Evolutionary conservation across 768 basidiomycete species (phyloP).

Genomic region (Leccinellum rugosiceps): DNA sequence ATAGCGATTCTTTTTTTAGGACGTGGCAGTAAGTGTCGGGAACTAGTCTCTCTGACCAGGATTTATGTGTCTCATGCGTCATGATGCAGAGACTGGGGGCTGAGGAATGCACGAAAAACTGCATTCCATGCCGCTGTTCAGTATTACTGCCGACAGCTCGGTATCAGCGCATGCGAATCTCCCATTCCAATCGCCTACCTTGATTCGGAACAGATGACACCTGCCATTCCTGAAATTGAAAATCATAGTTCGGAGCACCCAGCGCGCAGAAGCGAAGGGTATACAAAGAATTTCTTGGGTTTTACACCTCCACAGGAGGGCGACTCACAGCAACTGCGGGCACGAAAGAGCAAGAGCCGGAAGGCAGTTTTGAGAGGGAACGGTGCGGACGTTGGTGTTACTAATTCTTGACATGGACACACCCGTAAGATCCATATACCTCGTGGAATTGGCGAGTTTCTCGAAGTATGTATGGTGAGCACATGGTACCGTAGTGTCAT

Average conservation of each 20-base stretch:
- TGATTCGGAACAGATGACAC: constrained; percentile 17
- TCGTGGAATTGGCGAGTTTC: constrained; percentile 12
- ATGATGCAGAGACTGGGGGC: constrained; percentile 52
- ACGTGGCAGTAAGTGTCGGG: constrained; percentile 33
- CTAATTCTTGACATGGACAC: not conserved
- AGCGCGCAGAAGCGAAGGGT: constrained; percentile 1
- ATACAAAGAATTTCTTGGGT: constrained; percentile 23
- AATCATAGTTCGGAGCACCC: constrained; percentile 3
- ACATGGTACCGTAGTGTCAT: not conserved
- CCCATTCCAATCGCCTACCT: constrained; percentile 57
- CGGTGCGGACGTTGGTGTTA: constrained; percentile 24
- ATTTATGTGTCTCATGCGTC: constrained; percentile 4
- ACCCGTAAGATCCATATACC: not conserved
- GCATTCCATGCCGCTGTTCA: constrained; percentile 79
- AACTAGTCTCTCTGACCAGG: not conserved
- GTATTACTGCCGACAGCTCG: constrained; percentile 67
- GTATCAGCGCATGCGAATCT: constrained; percentile 58
- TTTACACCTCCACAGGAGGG: constrained; percentile 28
- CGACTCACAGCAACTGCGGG: constrained; percentile 18
- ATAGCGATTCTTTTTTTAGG: constrained; percentile 13
- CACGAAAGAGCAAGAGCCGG: constrained; percentile 33
- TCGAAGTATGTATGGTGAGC: not conserved
- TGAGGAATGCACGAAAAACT: constrained; percentile 59
- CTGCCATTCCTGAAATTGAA: constrained; percentile 1
- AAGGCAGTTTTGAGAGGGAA: constrained; percentile 32